phyloP scores from a whole-genome alignment of 108 stramenopile species.

The Mediolabrus comicus region DNA sequence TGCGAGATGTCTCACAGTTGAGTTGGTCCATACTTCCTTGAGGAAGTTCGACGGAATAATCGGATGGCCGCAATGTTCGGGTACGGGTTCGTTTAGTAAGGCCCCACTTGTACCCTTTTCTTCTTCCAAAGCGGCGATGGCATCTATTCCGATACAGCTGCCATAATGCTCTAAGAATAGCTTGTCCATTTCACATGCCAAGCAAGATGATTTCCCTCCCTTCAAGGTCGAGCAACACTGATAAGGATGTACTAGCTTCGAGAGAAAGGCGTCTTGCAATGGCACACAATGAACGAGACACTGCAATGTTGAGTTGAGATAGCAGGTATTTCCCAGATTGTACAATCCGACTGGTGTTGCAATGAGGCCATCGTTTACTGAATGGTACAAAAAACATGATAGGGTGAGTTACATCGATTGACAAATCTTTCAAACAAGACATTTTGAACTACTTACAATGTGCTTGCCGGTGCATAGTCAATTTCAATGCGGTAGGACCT shows the following conservation, averaged over 20 bases:
- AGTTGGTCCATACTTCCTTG: conserved; percentile 78
- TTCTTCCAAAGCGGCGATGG: conserved; percentile 41
- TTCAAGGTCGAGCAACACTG: conserved; percentile 47
- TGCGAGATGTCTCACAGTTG: conserved; percentile 67
- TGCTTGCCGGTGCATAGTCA: conserved; percentile 14
- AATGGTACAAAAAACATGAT: conserved; percentile 11
- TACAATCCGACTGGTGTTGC: conserved; percentile 77
- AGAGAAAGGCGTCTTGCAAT: conserved; percentile 71
- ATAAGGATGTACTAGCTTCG: conserved; percentile 48
- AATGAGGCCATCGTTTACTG: conserved; percentile 36
- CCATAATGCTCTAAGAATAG: conserved; percentile 73
- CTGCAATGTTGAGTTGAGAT: conserved; percentile 81
- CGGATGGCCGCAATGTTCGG: conserved; percentile 57
- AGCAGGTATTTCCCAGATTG: conserved; percentile 91
- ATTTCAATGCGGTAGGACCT: conserved; percentile 32
- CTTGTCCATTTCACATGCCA: conserved; percentile 76
- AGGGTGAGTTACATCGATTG: conserved; percentile 14
- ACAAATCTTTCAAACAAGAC: conserved; percentile 12
- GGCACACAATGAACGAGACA: conserved; percentile 71
- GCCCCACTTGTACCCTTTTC: background rate
- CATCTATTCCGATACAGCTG: conserved; percentile 57
- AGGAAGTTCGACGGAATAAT: conserved; percentile 80
- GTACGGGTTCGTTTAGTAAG: conserved; percentile 4
- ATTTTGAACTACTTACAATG: conserved; percentile 24
- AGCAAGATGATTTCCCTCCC: conserved; percentile 34